phyloP scores from a whole-genome alignment of 2,329 filamentous ascomycete genomes.

The Fusarium nurragi region DNA sequence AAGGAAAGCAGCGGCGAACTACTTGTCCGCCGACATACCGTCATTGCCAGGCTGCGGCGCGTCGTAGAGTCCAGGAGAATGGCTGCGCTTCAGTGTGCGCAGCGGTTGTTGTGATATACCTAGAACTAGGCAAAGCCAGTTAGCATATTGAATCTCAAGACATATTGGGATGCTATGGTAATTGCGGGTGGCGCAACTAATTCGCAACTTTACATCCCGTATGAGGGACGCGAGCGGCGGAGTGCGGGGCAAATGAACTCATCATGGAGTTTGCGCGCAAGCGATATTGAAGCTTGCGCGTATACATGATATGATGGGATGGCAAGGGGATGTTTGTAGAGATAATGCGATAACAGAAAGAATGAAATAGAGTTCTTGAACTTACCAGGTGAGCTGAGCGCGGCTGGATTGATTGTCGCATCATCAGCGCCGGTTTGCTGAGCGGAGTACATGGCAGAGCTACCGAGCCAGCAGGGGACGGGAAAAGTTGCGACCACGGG shows the following conservation, averaged over 20 bases:
- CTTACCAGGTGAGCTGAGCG: conserved; percentile 81
- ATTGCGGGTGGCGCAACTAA: conserved; percentile 16
- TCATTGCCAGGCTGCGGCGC: conserved; percentile 68
- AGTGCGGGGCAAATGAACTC: conserved; percentile 30
- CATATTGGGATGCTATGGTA: neutral
- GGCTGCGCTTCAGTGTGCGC: conserved; percentile 81
- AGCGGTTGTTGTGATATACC: conserved; percentile 63
- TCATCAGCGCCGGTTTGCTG: conserved; percentile 79
- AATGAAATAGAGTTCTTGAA: conserved; percentile 38
- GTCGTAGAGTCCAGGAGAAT: conserved; percentile 75
- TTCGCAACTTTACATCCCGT: neutral
- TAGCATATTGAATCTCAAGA: conserved; percentile 39
- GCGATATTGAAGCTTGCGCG: conserved; percentile 1
- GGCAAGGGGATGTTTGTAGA: conserved; percentile 18
- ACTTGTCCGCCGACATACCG: conserved; percentile 68
- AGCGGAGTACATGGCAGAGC: conserved; percentile 52
- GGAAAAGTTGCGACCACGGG: conserved; percentile 36
- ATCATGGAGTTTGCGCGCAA: conserved; percentile 26
- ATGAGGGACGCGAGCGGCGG: conserved; percentile 5
- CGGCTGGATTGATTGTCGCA: conserved; percentile 91
- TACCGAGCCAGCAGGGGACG: conserved; percentile 41
- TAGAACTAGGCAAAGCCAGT: conserved; percentile 42
- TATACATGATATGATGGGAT: neutral
- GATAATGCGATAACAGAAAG: conserved; percentile 26
- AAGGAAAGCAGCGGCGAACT: conserved; percentile 50